Conservation (phyloP, 208 protist species). For the Tritrichomonas foetus region DNA sequence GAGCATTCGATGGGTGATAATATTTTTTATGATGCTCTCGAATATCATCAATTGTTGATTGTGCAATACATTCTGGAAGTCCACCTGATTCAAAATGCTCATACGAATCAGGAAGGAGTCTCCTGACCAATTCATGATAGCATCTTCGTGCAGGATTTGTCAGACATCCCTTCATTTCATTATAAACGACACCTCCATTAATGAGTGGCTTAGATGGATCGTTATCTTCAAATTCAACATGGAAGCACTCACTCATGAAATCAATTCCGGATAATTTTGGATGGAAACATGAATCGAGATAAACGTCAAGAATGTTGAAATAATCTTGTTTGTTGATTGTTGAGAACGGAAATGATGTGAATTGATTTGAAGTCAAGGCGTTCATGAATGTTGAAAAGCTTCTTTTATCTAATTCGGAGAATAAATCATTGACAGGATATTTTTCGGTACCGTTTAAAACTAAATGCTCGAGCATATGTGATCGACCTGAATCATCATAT, state of each 20-base stretch:
- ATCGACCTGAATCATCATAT: conserved; percentile 48
- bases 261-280: conserved; percentile 46
- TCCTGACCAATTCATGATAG: neutral
- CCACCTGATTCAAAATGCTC: conserved; percentile 48
- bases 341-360: conserved; percentile 53
- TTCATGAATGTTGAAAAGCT: conserved; percentile 58
- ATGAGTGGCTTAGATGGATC: conserved; percentile 39
- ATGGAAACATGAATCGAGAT: conserved; percentile 56
- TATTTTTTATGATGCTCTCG: conserved; percentile 48
- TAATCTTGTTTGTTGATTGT: conserved; percentile 51
- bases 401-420: conserved; percentile 51
- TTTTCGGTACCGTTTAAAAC: conserved; percentile 52
- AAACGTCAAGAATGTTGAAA: conserved; percentile 58
- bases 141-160: neutral
- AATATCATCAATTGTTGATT: conserved; percentile 50
- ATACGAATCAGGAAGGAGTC: conserved; percentile 49
- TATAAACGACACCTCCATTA: conserved; percentile 56
- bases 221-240: conserved; percentile 26
- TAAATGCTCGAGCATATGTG: conserved; percentile 59
- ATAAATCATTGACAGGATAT: conserved; percentile 56
- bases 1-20: conserved; percentile 57
- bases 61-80: conserved; percentile 45
- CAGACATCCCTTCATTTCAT: conserved; percentile 59
- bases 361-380: conserved; percentile 54
- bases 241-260: conserved; percentile 52